Evolutionary conservation across 139 green algal species (phyloP).

Genomic region (Raphidocelis subcapitata): DNA sequence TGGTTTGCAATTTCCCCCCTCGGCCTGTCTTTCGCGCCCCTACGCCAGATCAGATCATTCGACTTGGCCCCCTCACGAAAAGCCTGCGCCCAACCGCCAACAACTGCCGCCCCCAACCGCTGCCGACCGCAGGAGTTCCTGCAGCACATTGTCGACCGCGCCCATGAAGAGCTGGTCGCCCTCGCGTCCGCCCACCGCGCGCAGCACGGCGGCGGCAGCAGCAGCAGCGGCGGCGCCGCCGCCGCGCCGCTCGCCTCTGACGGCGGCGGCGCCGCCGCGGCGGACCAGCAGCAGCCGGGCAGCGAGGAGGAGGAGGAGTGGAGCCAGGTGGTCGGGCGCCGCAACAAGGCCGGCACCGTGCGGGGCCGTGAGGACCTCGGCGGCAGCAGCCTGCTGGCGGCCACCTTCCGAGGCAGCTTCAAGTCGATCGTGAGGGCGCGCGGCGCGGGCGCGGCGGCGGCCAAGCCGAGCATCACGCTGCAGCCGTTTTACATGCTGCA

Average conservation of each 20-base stretch:
- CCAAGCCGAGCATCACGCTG: slow-evolving; percentile 52
- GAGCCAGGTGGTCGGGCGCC: not conserved
- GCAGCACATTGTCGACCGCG: slow-evolving; percentile 65
- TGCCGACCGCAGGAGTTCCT: slow-evolving; percentile 70
- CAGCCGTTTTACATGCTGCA: slow-evolving; percentile 72
- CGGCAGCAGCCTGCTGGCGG: slow-evolving; percentile 6
- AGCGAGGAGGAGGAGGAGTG: slow-evolving; percentile 22
- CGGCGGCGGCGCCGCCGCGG: not conserved
- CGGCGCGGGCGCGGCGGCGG: not conserved
- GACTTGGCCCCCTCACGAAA: not conserved
- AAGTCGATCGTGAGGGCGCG: slow-evolving; percentile 20
- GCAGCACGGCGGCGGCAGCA: not conserved
- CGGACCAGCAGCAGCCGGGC: not conserved
- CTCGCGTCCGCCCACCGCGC: slow-evolving; percentile 27
- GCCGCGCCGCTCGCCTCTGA: too few species aligned
- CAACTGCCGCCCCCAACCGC: not conserved
- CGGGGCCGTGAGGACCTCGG: slow-evolving; percentile 31
- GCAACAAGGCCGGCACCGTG: slow-evolving; percentile 44
- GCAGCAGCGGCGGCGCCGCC: slow-evolving; percentile 2
- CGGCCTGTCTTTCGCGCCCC: not conserved
- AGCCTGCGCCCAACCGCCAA: not conserved
- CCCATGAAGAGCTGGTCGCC: slow-evolving; percentile 68
- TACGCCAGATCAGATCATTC: not conserved
- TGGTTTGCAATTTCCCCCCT: not conserved
- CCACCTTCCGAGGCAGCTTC: slow-evolving; percentile 36